Conservation (phyloP, 2,329 filamentous ascomycete species). For the Parafenestella ontariensis region DNA sequence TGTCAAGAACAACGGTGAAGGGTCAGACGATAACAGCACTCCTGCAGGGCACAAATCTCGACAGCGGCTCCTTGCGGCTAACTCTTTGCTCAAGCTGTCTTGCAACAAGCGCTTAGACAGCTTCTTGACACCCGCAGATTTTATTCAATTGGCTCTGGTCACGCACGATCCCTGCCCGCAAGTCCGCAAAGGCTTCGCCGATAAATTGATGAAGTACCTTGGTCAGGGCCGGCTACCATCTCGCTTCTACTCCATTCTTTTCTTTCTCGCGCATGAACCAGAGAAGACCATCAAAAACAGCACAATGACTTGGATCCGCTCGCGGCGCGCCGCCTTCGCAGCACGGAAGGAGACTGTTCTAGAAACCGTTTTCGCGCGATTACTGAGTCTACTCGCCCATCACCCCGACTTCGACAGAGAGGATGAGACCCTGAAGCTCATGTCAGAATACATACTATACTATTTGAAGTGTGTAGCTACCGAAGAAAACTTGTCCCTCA, state of each 20-base stretch:
- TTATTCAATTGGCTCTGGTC: constrained; percentile 81
- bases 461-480: constrained; percentile 84
- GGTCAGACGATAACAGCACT: constrained; percentile 75
- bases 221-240: constrained; percentile 72
- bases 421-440: constrained; percentile 75
- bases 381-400: constrained; percentile 88
- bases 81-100: constrained; percentile 82
- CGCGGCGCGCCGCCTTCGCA: constrained; percentile 72
- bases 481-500: constrained; percentile 84
- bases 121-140: constrained; percentile 73
- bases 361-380: constrained; percentile 80
- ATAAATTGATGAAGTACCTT: constrained; percentile 89
- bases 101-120: constrained; percentile 78
- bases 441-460: constrained; percentile 87
- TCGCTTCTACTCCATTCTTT: constrained; percentile 89
- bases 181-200: constrained; percentile 80
- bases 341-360: constrained; percentile 66
- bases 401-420: constrained; percentile 81
- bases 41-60: constrained; percentile 79
- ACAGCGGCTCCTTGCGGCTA: constrained; percentile 82
- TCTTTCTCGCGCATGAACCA: constrained; percentile 91
- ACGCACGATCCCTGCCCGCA: constrained; percentile 77
- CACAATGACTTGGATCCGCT: constrained; percentile 87
- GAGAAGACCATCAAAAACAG: constrained; percentile 73
- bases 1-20: constrained; percentile 77